Evolutionary conservation across 495 filamentous ascomycete species (phyloP).

Genomic region (Durotheca rogersii): DNA sequence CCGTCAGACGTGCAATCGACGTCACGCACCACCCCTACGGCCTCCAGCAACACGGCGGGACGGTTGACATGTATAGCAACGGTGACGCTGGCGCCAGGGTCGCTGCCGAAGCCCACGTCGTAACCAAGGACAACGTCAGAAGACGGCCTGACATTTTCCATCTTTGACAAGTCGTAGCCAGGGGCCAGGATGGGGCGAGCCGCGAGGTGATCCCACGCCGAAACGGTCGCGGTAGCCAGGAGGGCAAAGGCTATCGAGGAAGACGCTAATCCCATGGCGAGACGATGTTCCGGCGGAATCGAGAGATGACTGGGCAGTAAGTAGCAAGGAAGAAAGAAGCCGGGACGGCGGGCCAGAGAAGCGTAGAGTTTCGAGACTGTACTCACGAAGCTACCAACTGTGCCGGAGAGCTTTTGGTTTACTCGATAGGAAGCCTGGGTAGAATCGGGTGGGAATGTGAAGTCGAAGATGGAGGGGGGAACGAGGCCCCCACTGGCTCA

Average conservation of each 20-base stretch:
- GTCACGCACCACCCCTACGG: conserved; percentile 28
- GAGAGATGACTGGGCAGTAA: background rate
- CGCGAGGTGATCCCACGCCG: conserved; percentile 21
- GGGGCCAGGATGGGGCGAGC: conserved; percentile 26
- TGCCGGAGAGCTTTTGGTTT: background rate
- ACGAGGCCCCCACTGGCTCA: no score
- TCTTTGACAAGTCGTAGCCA: conserved; percentile 21
- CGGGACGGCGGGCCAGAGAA: background rate
- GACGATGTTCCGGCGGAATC: background rate
- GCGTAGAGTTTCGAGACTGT: background rate
- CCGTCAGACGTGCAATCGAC: conserved; percentile 27
- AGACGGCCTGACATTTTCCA: conserved; percentile 25
- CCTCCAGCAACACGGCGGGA: conserved; percentile 31
- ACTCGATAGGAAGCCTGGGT: background rate
- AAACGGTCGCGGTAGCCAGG: conserved; percentile 1
- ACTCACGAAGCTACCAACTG: background rate
- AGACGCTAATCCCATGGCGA: conserved; percentile 6
- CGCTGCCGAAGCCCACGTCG: conserved; percentile 12
- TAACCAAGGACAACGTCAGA: conserved; percentile 32
- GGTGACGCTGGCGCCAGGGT: conserved; percentile 22
- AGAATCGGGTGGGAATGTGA: background rate
- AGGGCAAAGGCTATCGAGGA: conserved; percentile 8
- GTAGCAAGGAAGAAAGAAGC: background rate
- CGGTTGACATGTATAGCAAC: conserved; percentile 30
- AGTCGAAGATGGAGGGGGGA: no score